Conservation (phyloP, 768 basidiomycete genomes). For the Rickenella mellea region DNA sequence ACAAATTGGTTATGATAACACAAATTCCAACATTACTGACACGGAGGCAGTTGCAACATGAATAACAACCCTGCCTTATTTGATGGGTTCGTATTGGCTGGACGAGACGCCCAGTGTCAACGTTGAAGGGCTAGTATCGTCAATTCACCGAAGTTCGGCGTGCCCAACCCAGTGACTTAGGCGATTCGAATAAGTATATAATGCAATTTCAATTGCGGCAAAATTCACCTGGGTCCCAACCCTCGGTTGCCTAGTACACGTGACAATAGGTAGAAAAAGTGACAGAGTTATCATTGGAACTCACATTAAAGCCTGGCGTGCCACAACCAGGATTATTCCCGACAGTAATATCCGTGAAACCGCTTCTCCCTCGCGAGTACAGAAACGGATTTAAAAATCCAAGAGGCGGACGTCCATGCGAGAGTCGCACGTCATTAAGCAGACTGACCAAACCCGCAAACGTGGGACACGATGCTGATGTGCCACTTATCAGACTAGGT, state of each 20-base stretch:
- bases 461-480: conserved; percentile 55
- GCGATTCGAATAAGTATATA: too few relatives aligned
- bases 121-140: too few relatives aligned
- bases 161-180: conserved; percentile 49
- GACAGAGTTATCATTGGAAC: too few relatives aligned
- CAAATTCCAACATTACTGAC: too few relatives aligned
- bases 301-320: conserved; percentile 55
- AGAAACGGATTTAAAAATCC: conserved; percentile 62
- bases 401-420: conserved; percentile 29
- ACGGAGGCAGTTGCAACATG: too few relatives aligned
- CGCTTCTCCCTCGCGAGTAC: conserved; percentile 36
- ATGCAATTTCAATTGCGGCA: background rate
- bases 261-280: too few relatives aligned
- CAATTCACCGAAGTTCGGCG: conserved; percentile 40
- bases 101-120: too few relatives aligned
- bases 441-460: too few relatives aligned
- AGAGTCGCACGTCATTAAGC: conserved; percentile 54
- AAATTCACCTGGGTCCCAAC: conserved; percentile 56
- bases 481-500: conserved; percentile 38
- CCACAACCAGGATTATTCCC: conserved; percentile 55
- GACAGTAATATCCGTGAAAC: conserved; percentile 51
- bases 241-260: conserved; percentile 34
- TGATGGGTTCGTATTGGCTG: too few relatives aligned
- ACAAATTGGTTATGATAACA: too few relatives aligned
- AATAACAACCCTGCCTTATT: too few relatives aligned